Evolutionary conservation across 1,284 basidiomycete species (phyloP), one percentile per base, ranked within the genome.

Genomic region (Mycena sp.): DNA sequence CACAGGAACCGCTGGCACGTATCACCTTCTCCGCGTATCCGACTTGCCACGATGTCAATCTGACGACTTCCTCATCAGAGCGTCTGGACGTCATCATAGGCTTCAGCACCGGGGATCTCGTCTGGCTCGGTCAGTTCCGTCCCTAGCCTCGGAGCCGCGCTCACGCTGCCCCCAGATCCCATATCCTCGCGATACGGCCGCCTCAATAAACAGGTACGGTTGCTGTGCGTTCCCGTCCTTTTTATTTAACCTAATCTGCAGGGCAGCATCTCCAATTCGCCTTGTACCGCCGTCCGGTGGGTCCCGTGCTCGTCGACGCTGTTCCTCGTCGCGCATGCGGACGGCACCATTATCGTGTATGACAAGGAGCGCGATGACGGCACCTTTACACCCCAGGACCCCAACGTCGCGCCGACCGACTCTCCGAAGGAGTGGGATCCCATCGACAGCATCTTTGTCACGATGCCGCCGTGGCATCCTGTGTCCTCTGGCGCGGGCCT

Each of bases 311-410:
- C 93, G 0, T 83, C 90, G 0, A 91, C 91, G 56, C 85, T 96
- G 23, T 96, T 99, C 74, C 84, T 97, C 41, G 94, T 91, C n/a
- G 91, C 94, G 3, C 94, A 98, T 73, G 91, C 90, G 16, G 94
- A 99, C 71, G 95, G 95, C 2, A 90, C 92, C 7, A 89, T 97
- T 63, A 84, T 95, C 37, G 85, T 95, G 23, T 96, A 94, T 72
- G 95, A 96, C 74, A 92, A 91, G 70, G 93, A 95, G 69, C 89
- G 93, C 30, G 95, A 96, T 61, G 95, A 98, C 70, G 92, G 92
- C 4, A 71, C 81, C 4, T 93, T 94, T 70, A 83, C 80, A 2
- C 84, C 88, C 0, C 82, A 85, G 55, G 80, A 86, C 49, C 90
- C 91, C 69, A 71, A 17, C 53, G 41, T 19, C 32, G 21, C 41